Conservation (phyloP, 2,329 filamentous ascomycete genomes). For the Fusarium newnesense region DNA sequence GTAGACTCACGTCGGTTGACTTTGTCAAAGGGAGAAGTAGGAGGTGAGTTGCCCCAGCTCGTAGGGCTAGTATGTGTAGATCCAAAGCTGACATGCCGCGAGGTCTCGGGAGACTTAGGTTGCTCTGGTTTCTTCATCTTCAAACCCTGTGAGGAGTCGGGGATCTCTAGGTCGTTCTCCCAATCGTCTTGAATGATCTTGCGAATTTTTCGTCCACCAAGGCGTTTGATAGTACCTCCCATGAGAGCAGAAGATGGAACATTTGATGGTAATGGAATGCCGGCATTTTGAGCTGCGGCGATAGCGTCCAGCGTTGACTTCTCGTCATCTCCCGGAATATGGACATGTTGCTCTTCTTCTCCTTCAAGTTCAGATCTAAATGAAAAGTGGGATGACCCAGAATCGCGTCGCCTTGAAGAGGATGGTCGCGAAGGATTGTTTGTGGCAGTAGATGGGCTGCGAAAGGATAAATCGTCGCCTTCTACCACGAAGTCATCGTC, state of each 20-base stretch:
- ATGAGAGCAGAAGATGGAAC: constrained; percentile 89
- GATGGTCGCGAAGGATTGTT: constrained; percentile 52
- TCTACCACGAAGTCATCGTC: constrained; percentile 80
- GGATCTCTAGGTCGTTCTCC: constrained; percentile 80
- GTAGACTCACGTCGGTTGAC: constrained; percentile 46
- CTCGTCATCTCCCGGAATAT: constrained; percentile 86
- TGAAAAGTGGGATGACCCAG: constrained; percentile 83
- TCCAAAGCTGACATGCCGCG: constrained; percentile 72
- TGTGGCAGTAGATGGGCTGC: constrained; percentile 59
- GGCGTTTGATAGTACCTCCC: constrained; percentile 91
- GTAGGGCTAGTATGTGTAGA: constrained; percentile 61
- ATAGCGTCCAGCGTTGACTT: constrained; percentile 86
- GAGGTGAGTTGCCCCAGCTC: constrained; percentile 50
- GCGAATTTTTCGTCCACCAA: constrained; percentile 79
- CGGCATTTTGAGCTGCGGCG: constrained; percentile 84
- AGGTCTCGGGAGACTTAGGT: constrained; percentile 71
- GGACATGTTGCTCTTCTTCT: constrained; percentile 89
- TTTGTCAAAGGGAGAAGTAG: constrained; percentile 32
- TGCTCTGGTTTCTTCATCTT: constrained; percentile 73
- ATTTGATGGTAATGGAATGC: constrained; percentile 89
- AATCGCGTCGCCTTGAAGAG: constrained; percentile 71
- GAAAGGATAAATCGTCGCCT: constrained; percentile 71
- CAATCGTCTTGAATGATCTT: constrained; percentile 83
- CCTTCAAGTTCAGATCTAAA: constrained; percentile 85
- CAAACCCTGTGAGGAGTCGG: constrained; percentile 66